A percentile compares a stretch with the other conserved stretches of the same genome.
These are phyloP conservation scores for Solanum chacoense DNA, from an alignment of 305 asterid species.

Conservation along the genomic window DNA sequence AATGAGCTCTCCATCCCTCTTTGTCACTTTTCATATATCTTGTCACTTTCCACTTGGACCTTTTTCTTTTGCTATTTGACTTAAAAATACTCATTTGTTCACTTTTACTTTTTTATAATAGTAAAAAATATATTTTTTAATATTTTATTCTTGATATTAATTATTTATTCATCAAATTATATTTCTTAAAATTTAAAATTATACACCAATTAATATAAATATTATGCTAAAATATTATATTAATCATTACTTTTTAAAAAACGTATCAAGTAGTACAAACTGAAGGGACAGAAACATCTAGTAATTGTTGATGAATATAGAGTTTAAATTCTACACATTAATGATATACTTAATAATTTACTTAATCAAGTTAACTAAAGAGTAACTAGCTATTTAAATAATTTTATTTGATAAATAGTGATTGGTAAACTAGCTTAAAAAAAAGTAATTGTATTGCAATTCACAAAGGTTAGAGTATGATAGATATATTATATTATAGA, in stretches of 20 bases:
- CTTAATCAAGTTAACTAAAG: neutral
- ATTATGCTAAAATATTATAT: no score
- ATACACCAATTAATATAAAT: neutral
- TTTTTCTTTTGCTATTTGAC: neutral
- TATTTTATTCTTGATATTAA: no score
- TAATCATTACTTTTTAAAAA: no score
- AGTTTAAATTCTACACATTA: neutral
- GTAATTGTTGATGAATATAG: neutral
- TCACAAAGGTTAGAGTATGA: neutral
- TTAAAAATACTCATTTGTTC: neutral
- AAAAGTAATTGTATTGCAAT: neutral
- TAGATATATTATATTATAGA: neutral
- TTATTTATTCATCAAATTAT: no score
- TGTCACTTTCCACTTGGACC: neutral
- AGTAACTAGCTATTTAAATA: neutral
- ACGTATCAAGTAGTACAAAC: neutral
- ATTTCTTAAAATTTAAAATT: no score
- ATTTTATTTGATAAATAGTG: neutral
- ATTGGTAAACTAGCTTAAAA: neutral
- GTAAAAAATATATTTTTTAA: neutral
- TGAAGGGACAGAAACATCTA: neutral
- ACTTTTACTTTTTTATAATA: neutral
- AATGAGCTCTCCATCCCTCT: neutral
- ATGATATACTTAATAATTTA: neutral
- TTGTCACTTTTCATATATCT: neutral